Evolutionary conservation across 1,284 basidiomycete genomes (phyloP), one percentile per base, ranked within the genome.

Genomic region (Bondarzewia mesenterica): DNA sequence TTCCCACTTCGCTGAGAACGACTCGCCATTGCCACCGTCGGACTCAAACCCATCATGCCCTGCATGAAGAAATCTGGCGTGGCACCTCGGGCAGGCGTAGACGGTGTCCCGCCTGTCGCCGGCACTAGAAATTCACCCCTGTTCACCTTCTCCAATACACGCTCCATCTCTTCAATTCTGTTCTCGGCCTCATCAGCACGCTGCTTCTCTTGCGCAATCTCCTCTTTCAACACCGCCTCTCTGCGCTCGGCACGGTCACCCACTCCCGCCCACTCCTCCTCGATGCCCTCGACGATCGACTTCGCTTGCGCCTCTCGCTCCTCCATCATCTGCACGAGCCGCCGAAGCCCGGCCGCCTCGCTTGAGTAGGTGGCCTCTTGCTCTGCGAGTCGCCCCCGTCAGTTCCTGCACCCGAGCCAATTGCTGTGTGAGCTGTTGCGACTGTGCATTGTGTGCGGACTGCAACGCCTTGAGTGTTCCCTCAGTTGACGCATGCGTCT

Each of bases 1-100:
- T 88, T 89, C 18, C 92, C 92, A 25, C 72, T 76, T 60, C 75
- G 78, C 65, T 90, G 89, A 22, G 85, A 77, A 52, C 77, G 80
- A 61, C 81, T 81, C 4, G 86, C 90, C 66, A 96, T 82, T 0
- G 86, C 84, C 7, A 94, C 85, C 0, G 92, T 89, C 1, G 92
- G 90, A 59, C 85, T 89, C 18, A 92, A 65, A 36, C 78, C 77
- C 59, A 82, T 67, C 65, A 85, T 76, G 7, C 73, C 72, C 35
- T 81, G 74, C 21, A 67, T 61, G 8, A 72, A 56, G 16, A 68
- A 47, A 49, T 78, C 72, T 23, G 66, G 58, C 5, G 71, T 67
- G 25, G 68, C 42, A 14, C 12, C n/a, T 8, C 73, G 62, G 8
- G 70, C 64, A 15, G 78, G 74, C 7, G 81, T 78, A 0, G 59